These are phyloP conservation scores for Lentinula lateritia DNA, from an alignment of 768 basidiomycete genomes.

Conservation along the genomic window DNA sequence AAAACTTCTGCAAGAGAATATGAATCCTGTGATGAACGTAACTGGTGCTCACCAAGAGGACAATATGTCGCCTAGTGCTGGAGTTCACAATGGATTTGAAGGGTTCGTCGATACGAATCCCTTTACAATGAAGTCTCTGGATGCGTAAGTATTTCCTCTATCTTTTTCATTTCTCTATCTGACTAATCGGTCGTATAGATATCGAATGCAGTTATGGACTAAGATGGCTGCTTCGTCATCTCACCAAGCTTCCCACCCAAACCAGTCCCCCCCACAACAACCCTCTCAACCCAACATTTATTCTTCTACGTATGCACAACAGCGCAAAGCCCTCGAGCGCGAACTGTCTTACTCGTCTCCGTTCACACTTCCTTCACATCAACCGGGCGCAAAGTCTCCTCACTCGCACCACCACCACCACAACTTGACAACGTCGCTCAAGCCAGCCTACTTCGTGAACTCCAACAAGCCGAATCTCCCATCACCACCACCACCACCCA, in stretches of 20 bases:
- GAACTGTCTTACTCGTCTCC: neutral
- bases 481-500: constrained; percentile 15
- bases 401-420: neutral
- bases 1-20: constrained; percentile 60
- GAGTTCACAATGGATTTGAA: constrained; percentile 47
- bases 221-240: constrained; percentile 73
- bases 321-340: constrained; percentile 8
- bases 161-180: constrained; percentile 6
- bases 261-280: constrained; percentile 3
- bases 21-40: constrained; percentile 67
- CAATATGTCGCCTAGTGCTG: neutral
- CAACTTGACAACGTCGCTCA: constrained; percentile 11
- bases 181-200: constrained; percentile 28
- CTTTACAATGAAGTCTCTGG: constrained; percentile 84
- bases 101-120: constrained; percentile 75
- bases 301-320: neutral
- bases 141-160: constrained; percentile 48
- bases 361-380: constrained; percentile 6
- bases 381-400: neutral
- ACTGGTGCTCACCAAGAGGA: neutral
- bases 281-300: constrained; percentile 13
- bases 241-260: constrained; percentile 28
- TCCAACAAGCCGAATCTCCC: constrained; percentile 19
- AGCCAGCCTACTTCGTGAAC: constrained; percentile 29
- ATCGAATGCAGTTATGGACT: constrained; percentile 90